phyloP scores from a whole-genome alignment of 2,329 filamentous ascomycete species.

The Epichloe gansuensis region DNA sequence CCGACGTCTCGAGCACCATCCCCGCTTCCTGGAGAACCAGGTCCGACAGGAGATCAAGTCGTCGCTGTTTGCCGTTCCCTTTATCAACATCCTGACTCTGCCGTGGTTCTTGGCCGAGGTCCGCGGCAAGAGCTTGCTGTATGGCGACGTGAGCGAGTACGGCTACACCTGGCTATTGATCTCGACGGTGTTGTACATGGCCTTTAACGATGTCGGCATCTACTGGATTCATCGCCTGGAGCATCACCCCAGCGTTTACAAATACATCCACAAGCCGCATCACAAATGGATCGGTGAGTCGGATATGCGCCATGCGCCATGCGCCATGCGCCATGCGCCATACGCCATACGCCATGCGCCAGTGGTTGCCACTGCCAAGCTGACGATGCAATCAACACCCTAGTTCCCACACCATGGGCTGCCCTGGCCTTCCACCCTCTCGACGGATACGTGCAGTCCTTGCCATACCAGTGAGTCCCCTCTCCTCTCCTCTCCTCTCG shows the following conservation, averaged over 20 bases:
- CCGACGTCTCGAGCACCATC: conserved; percentile 31
- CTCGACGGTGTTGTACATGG: conserved; percentile 26
- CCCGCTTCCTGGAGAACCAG: conserved; percentile 35
- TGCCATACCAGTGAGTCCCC: conserved; percentile 59
- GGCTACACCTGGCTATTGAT: conserved; percentile 26
- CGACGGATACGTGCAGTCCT: conserved; percentile 76
- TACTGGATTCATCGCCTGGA: conserved; percentile 85
- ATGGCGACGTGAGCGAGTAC: conserved; percentile 25
- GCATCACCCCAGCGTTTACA: conserved; percentile 68
- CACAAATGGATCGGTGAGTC: conserved; percentile 79
- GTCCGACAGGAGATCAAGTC: conserved; percentile 29
- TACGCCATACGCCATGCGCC: neutral
- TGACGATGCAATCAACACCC: neutral
- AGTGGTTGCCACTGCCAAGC: neutral
- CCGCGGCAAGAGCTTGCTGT: conserved; percentile 31
- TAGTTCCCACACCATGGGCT: conserved; percentile 83
- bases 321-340: neutral
- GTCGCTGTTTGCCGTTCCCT: conserved; percentile 29
- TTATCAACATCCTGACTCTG: conserved; percentile 31
- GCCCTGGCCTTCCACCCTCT: conserved; percentile 91
- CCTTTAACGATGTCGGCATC: conserved; percentile 35
- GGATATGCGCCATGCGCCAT: neutral
- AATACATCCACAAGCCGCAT: conserved; percentile 86
- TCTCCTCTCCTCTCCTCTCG: neutral
- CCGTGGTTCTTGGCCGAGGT: conserved; percentile 34